Base-by-base conservation (phyloP, 2,329 filamentous ascomycete species). In the Zymoseptoria passerinii region DNA sequence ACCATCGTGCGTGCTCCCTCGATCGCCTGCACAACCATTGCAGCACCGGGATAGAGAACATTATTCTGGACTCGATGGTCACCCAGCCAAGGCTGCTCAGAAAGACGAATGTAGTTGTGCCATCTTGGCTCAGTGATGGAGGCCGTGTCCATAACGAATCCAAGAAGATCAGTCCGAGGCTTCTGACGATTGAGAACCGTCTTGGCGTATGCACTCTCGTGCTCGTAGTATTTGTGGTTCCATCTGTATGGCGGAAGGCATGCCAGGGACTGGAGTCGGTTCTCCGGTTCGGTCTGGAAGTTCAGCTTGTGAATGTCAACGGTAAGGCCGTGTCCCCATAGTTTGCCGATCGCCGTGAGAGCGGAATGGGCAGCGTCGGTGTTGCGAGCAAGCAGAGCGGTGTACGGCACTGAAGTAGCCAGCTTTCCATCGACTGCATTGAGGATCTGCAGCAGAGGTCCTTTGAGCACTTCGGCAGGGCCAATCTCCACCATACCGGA, bases 121-220 rank as follows among this genome's bases (percentile, higher is more conserved):
- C 60, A 71, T 44, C 53, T 52, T 16, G 66, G 67, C 29, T 58
- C 57, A 7, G 16, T 19, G 13, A 28, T 28, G 10, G 29, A 18
- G 13, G 48, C 35, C 6, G 44, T 54, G 16, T 35, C 49, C 9
- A 67, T 53, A 8, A 58, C 59, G 9, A 59, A 55, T 16, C 68
- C 68, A 16, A 75, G 64, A 8, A 72, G 62, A 10, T 63, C 61
- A 27, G 64, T 62, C 52, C 73, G 68, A 68, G 66, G 69, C 70
- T 29, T 19, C 23, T 20, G 67, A 62, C 52, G 52, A 6, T 52
- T 44, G 20, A 55, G 54, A n/a, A 56, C 40, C 19, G 40, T 54
- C 53, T 56, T 62, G 52, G 29, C 52, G n/a, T 40, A 28, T 6
- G 40, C 29, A 28, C 51, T 54, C 29, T 60, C 57, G 48, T 54